Evolutionary conservation across 371 early-diverging fungal genomes (phyloP), one percentile per base, ranked within the genome.

Genomic region (Fennellomyces sp.): DNA sequence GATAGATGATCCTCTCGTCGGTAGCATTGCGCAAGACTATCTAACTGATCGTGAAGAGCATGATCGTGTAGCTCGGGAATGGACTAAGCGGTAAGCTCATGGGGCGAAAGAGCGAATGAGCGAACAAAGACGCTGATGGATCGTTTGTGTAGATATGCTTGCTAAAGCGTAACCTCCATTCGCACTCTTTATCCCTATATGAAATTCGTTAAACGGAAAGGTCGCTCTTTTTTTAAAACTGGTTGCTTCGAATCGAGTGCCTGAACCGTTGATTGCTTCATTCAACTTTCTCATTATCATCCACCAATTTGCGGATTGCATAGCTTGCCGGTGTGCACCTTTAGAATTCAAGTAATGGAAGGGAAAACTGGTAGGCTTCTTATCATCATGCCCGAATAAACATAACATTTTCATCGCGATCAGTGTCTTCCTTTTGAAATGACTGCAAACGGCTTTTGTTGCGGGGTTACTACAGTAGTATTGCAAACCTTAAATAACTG

Each of bases 11-110:
- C 97, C 97, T 17, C 82, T 96, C 59, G 97, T 97, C 12, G 92
- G 90, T 19, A 86, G 83, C 65, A 96, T 97, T 74, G 96, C 97
- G n/a, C 84, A 92, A 54, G 93, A 97, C 76, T 95, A 93, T 58
- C 63, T 96, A 68, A 83, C 78, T 60, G 88, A 95, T 57, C 84
- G 94, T 27, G 91, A 90, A 60, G 91, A 92, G 66, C 97, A 97
- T 63, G 97, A 97, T 62, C 80, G 85, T 38, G 88, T 85, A n/a
- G 98, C 97, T 31, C 83, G 88, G 57, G 97, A 97, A 67, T 97
- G 96, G 96, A 94, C 97, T 49, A 87, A 84, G 70, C 81, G 92
- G 82, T 94, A 84, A 35, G 73, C 27, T 5, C 4, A 21, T 47
- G 47, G n/a, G 19, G 11, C 1, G 25, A 48, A 48, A 12, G 26